These are phyloP conservation scores for Cucurbitaria berberidis DNA, from an alignment of 2,329 filamentous ascomycete species.

Conservation along the genomic window DNA sequence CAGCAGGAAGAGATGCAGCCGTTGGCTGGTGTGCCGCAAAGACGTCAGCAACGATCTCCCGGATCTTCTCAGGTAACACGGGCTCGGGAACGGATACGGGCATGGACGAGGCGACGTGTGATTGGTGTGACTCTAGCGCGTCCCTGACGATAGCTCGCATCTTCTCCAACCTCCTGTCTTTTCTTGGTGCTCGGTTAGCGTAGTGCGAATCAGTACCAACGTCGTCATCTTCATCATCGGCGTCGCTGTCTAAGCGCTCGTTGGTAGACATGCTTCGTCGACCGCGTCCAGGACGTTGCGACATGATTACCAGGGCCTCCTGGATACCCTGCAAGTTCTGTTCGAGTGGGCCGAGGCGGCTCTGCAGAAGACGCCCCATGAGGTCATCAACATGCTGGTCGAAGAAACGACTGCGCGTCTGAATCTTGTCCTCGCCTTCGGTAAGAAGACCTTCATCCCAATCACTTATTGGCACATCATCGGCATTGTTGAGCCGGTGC, in stretches of 20 bases:
- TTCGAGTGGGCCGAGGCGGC: constrained; percentile 81
- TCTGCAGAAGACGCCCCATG: constrained; percentile 77
- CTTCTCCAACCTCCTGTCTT: constrained; percentile 81
- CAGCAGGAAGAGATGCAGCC: constrained; percentile 55
- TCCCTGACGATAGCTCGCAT: constrained; percentile 67
- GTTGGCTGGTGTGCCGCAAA: constrained; percentile 57
- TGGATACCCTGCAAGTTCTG: constrained; percentile 79
- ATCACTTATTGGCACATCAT: constrained; percentile 76
- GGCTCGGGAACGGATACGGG: constrained; percentile 36
- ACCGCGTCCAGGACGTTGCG: constrained; percentile 58
- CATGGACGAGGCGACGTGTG: constrained; percentile 35
- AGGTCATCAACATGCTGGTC: constrained; percentile 88
- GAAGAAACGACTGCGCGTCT: constrained; percentile 84
- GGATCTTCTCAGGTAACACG: constrained; percentile 72
- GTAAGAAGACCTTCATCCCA: constrained; percentile 89
- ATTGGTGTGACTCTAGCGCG: constrained; percentile 62
- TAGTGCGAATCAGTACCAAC: constrained; percentile 58
- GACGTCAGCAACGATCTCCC: constrained; percentile 64
- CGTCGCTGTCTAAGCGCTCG: constrained; percentile 80
- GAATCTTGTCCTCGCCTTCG: constrained; percentile 76
- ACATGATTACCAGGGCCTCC: constrained; percentile 66
- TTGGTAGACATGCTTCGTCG: constrained; percentile 70
- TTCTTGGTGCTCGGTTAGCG: constrained; percentile 76
- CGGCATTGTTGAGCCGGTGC: constrained; percentile 67
- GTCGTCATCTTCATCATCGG: constrained; percentile 90